Base-by-base conservation (phyloP, 495 filamentous ascomycete genomes). In the Poronia punctata region DNA sequence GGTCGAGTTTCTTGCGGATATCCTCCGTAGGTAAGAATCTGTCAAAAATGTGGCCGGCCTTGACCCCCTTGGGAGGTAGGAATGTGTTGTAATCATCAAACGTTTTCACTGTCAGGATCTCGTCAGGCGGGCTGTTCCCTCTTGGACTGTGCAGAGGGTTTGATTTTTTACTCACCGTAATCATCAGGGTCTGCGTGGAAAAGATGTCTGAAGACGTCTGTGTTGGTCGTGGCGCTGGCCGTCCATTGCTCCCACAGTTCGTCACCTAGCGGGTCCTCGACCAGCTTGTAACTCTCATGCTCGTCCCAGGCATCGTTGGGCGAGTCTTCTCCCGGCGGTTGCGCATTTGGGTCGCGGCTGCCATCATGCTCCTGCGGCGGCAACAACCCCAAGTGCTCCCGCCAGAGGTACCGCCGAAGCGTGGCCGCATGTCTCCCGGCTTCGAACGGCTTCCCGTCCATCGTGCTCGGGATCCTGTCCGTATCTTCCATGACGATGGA, bases 171-270 rank as follows among this genome's bases (percentile, higher is more conserved):
- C 66, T 54, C 61, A 80, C 78, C 86, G 47, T 81, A 67, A 45
- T 96, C 80, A 61, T 98, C 90, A 1, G 92, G 92, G 49, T 98
- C 92, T 1, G 86, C 84, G 38, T 89, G 85, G 70, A 98, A 98
- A 14, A 98, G 66, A 49, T 88, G 73, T 14, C 88, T 67, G 65
- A 89, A 96, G n/a, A 87, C 68, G 32, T 82, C 65, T 0, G 88
- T 95, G 53, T 96, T 96, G 28, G 63, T 78, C 6, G 74, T 82
- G 17, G 92, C 88, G 35, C 74, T 74, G 10, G 61, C 57, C 0
- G 80, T 90, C 92, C 92, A 96, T 60, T 74, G 75, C 3, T 86
- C 67, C 92, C 92, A 98, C 5, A 96, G 56, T 19, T 78, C 64
- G 35, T 95, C 86, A 43, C 72, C 70, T 21, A 95, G 58, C 3